Evolutionary conservation across 1,139 yeast genomes (phyloP), one percentile per base, ranked within the genome.

Genomic region (Pichia sp.): DNA sequence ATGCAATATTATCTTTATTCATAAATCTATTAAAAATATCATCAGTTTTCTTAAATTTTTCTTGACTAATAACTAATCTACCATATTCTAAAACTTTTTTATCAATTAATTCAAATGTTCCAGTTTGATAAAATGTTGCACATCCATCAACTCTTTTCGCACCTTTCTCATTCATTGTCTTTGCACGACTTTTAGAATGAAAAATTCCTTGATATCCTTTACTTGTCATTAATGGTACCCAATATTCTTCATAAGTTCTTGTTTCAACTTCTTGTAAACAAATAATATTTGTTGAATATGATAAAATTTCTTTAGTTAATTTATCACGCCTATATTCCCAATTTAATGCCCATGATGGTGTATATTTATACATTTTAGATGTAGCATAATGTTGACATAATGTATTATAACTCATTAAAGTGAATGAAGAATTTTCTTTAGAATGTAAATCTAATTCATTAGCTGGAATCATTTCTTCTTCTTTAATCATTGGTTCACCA

Each of bases 211-310:
- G 76, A 66, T 92, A 94, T 12, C 96, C 97, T 43, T 74, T 69
- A 43, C 78, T 75, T 24, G 72, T 72, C 75, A 94, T 72, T 40
- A 80, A 62, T 22, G 95, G 95, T 6, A 72, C 69, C 95, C 97
- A 89, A 63, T 78, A 83, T 41, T 87, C 95, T 56, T 86, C 92
- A 64, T 73, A 89, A 1, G 94, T 82, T 52, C 79, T 78, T 1
- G 92, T 82, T 65, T 92, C 97, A 39, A 92, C 97, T 66, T 92
- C 99, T 70, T 92, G 98, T 68, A 92, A 71, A 69, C 97, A 90
- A 30, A 92, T 67, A 37, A 94, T 71, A 63, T 92, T 97, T 28
- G 90, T 73, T 48, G 76, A 74, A 55, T 71, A 76, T 20, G 71
- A 69, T 42, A 80, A 61, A 20, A 92, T 74, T 63, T 92, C 96